These are phyloP conservation scores for Apiospora hydei DNA, from an alignment of 2,329 filamentous ascomycete genomes.

Conservation along the genomic window DNA sequence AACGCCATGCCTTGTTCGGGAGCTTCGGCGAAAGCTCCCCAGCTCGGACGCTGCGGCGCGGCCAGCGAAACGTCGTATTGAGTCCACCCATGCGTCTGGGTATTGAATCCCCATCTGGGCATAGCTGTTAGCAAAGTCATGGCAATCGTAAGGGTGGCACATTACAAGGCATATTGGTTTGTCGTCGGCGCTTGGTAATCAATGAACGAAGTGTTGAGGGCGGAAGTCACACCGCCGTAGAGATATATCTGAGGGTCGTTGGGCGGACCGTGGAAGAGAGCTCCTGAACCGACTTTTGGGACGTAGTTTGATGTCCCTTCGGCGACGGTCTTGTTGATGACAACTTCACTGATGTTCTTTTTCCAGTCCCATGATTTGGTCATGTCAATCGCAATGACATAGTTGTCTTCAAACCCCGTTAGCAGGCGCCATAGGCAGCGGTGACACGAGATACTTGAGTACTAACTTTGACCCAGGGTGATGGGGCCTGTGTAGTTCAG, in stretches of 20 bases:
- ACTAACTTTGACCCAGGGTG: conserved; percentile 26
- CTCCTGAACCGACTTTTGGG: conserved; percentile 25
- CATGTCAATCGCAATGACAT: conserved; percentile 25
- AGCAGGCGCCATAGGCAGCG: not conserved
- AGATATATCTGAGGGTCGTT: conserved; percentile 26
- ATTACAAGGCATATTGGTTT: conserved; percentile 25
- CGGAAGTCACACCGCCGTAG: conserved; percentile 26
- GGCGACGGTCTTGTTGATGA: conserved; percentile 9
- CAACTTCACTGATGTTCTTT: conserved; percentile 16
- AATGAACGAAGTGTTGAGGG: conserved; percentile 26
- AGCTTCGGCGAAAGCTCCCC: conserved; percentile 25
- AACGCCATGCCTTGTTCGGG: conserved; percentile 29
- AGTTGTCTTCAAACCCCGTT: conserved; percentile 24
- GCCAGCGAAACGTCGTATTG: conserved; percentile 25
- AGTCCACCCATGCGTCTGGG: conserved; percentile 26
- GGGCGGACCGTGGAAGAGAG: conserved; percentile 22
- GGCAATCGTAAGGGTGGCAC: not conserved
- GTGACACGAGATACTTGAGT: too few species aligned
- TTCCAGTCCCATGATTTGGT: conserved; percentile 26
- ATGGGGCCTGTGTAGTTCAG: conserved; percentile 24
- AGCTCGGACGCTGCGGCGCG: conserved; percentile 26
- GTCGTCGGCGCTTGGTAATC: conserved; percentile 25
- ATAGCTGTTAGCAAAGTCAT: too few species aligned
- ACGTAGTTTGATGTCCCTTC: conserved; percentile 20
- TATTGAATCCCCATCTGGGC: conserved; percentile 27